Conservation (phyloP, 1,139 yeast genomes). For the Saccharomycopsis hybrid region DNA sequence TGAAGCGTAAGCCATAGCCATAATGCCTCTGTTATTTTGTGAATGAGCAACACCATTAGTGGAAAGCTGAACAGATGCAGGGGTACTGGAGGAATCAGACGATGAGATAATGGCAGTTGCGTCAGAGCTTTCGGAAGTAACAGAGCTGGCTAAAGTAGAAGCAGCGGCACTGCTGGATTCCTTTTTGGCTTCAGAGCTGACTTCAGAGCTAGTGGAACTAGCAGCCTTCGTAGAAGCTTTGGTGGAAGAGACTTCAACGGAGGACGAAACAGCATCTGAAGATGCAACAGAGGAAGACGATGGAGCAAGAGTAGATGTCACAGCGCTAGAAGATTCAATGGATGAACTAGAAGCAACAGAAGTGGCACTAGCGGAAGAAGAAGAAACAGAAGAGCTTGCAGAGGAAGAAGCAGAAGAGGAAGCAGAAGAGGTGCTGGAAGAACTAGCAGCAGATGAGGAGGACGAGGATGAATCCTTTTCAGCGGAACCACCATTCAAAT, state of each 20-base stretch:
- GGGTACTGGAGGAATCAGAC: no score
- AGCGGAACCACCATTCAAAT: conserved; percentile 31
- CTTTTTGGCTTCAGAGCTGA: neutral
- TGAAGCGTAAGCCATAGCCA: no score
- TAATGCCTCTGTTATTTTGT: no score
- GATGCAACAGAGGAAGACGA: conserved; percentile 23
- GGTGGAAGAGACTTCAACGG: neutral
- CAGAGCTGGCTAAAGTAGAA: no score
- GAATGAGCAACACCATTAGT: no score
- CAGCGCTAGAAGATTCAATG: conserved; percentile 20
- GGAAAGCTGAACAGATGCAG: no score
- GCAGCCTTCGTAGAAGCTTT: conserved; percentile 5
- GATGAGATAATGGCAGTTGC: no score
- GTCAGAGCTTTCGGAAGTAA: no score
- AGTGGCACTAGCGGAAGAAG: conserved; percentile 1
- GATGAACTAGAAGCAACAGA: conserved; percentile 11
- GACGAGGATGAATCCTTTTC: conserved; percentile 24
- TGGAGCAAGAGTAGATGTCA: conserved; percentile 4
- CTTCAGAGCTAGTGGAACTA: neutral
- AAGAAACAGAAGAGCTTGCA: conserved; percentile 9
- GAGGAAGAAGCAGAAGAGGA: conserved; percentile 22
- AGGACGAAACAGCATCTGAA: conserved; percentile 22
- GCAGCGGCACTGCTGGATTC: neutral
- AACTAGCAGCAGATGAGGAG: conserved; percentile 14
- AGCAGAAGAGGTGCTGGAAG: conserved; percentile 21